Evolutionary conservation across 768 basidiomycete species (phyloP).

Genomic region (Psilocybe azurescens): DNA sequence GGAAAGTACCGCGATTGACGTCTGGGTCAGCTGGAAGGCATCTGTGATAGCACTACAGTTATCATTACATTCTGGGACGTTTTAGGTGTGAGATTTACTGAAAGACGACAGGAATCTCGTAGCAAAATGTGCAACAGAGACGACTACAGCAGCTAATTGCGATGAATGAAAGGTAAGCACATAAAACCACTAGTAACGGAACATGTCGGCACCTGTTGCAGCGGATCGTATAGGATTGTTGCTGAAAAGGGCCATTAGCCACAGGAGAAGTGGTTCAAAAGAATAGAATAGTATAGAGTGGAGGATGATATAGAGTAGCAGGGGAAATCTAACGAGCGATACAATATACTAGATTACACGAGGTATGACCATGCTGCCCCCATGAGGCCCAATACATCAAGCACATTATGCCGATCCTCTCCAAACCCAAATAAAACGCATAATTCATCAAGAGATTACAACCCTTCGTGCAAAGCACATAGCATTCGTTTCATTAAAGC

Average conservation of each 20-base stretch:
- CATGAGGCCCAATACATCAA: constrained; percentile 23
- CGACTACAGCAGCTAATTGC: constrained; percentile 47
- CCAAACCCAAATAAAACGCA: constrained; percentile 19
- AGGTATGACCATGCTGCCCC: constrained; percentile 22
- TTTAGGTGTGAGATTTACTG: constrained; percentile 36
- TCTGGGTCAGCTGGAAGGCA: constrained; percentile 72
- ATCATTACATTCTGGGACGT: not conserved
- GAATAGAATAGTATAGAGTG: not conserved
- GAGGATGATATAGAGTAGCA: not conserved
- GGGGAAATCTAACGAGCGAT: constrained; percentile 17
- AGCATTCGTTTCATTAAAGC: constrained; percentile 10
- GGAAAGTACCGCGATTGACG: constrained; percentile 72
- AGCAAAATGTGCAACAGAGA: constrained; percentile 54
- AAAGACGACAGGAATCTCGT: constrained; percentile 55
- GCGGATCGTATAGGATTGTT: constrained; percentile 52
- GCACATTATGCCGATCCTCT: not conserved
- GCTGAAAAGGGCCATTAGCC: constrained; percentile 54
- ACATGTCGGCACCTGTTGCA: constrained; percentile 38
- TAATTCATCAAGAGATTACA: constrained; percentile 9
- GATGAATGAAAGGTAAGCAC: not conserved
- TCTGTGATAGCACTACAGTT: constrained; percentile 38
- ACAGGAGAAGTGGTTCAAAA: not conserved
- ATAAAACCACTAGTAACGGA: not conserved
- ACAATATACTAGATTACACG: constrained; percentile 20
- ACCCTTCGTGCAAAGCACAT: not conserved